Evolutionary conservation across 768 basidiomycete genomes (phyloP).

Genomic region (Trametes gibbosa): DNA sequence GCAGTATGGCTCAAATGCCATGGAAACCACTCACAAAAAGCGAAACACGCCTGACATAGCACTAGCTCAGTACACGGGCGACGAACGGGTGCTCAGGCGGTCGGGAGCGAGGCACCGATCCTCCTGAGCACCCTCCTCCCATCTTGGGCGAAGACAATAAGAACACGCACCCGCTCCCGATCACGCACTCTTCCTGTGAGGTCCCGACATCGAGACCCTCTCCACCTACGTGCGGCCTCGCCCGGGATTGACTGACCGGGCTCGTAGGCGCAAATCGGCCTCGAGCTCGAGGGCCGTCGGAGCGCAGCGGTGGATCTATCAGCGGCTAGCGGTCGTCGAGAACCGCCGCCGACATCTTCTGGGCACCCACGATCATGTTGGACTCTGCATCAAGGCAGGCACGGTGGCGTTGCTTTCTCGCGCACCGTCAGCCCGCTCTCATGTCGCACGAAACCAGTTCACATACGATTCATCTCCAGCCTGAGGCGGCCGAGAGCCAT

Average conservation of each 20-base stretch:
- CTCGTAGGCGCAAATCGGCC: neutral
- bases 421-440: neutral
- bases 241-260: neutral
- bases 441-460: neutral
- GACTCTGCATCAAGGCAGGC: neutral
- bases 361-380: neutral
- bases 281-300: neutral
- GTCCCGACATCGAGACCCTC: neutral
- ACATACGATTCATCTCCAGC: neutral
- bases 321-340: neutral
- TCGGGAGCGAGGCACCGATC: conserved; percentile 4
- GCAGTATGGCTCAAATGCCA: neutral
- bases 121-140: conserved; percentile 1
- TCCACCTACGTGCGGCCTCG: neutral
- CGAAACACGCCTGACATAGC: neutral
- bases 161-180: conserved; percentile 2
- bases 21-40: conserved; percentile 3
- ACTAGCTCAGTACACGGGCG: neutral
- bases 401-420: conserved; percentile 3
- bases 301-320: neutral
- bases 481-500: neutral
- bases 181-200: neutral
- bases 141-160: conserved; percentile 14
- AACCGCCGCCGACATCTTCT: neutral
- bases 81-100: neutral